A percentile compares a stretch with the other conserved stretches of the same genome.
Conservation (phyloP, 441 rosid species). For the Melastoma candidum region DNA sequence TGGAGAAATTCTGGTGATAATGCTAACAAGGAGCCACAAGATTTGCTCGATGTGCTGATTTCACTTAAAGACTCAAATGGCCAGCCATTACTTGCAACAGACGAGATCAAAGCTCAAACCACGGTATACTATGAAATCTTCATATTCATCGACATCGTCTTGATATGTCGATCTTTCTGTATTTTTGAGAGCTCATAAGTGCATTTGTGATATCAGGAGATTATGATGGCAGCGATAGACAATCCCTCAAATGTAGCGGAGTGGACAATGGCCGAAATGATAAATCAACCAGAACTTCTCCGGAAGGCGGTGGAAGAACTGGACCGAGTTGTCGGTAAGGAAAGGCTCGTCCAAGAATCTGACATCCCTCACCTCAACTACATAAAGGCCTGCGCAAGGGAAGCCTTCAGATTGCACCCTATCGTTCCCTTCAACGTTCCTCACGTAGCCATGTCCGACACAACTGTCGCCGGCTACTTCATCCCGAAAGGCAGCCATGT, state of each 20-base stretch:
- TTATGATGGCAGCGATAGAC: conserved; percentile 31
- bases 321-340: conserved; percentile 31
- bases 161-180: too few relatives aligned
- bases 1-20: conserved; percentile 16
- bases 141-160: too few relatives aligned
- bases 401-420: conserved; percentile 25
- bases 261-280: conserved; percentile 40
- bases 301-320: conserved; percentile 31
- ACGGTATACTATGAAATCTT: conserved; percentile 18
- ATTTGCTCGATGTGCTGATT: conserved; percentile 43
- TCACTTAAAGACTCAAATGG: conserved; percentile 25
- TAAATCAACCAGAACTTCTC: conserved; percentile 30
- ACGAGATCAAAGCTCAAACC: conserved; percentile 47
- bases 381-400: conserved; percentile 5
- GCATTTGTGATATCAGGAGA: conserved; percentile 16
- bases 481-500: conserved; percentile 5
- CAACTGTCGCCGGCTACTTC: not conserved
- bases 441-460: not conserved
- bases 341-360: conserved; percentile 28
- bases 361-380: conserved; percentile 4
- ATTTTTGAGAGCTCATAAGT: too few relatives aligned
- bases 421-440: conserved; percentile 13
- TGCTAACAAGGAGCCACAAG: conserved; percentile 14
- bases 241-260: conserved; percentile 34
- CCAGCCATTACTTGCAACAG: conserved; percentile 21